Conservation (phyloP, 2,329 filamentous ascomycete species). For the Domatiomyces catenatus region DNA sequence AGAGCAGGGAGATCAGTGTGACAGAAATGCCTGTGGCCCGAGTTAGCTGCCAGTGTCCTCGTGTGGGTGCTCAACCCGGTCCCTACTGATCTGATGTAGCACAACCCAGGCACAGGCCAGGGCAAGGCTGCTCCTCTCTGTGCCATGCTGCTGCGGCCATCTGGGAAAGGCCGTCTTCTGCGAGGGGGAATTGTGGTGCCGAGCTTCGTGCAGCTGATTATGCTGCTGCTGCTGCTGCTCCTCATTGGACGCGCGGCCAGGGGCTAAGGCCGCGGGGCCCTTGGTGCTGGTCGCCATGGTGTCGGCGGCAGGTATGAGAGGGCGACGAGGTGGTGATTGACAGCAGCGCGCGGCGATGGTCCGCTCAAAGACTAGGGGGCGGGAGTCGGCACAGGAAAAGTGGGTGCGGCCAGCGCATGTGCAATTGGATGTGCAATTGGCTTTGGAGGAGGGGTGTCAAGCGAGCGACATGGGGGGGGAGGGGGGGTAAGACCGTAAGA, state of each 20-base stretch:
- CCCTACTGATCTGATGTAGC: slow-evolving; percentile 18
- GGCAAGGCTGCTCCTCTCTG: slow-evolving; percentile 16
- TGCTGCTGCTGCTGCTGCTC: neutral
- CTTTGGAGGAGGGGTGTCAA: neutral
- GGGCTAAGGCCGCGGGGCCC: neutral
- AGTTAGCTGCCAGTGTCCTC: slow-evolving; percentile 1
- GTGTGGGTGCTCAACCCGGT: neutral
- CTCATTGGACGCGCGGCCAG: neutral
- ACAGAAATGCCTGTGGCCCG: slow-evolving; percentile 54
- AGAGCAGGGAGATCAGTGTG: slow-evolving; percentile 69
- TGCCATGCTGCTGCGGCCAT: slow-evolving; percentile 15
- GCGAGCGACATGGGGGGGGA: neutral
- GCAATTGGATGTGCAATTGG: neutral
- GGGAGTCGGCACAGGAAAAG: neutral
- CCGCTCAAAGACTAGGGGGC: neutral
- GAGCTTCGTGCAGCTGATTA: neutral
- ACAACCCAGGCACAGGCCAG: slow-evolving; percentile 16
- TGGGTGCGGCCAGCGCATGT: slow-evolving; percentile 2
- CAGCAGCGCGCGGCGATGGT: neutral
- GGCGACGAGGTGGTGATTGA: neutral
- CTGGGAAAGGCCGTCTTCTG: slow-evolving; percentile 17
- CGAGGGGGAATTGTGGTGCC: slow-evolving; percentile 14
- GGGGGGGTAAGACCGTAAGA: too few species aligned
- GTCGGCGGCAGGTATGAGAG: neutral
- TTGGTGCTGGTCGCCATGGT: neutral